phyloP scores from a whole-genome alignment of 1,139 yeast species.

The Yamadazyma jaroonii region DNA sequence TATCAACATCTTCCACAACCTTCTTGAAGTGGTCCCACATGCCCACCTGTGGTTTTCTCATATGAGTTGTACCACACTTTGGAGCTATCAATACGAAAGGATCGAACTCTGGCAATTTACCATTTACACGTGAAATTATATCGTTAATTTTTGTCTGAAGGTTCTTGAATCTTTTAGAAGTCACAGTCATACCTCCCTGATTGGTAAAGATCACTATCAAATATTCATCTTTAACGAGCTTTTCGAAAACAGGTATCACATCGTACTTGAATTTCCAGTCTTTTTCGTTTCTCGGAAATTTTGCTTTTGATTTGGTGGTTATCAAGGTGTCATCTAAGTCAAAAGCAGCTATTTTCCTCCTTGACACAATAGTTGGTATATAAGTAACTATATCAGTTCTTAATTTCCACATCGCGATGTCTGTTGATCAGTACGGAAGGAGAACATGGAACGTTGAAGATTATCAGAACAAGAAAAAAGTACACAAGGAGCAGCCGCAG shows the following conservation, averaged over 20 bases:
- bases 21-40: conserved; percentile 56
- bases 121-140: conserved; percentile 23
- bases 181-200: conserved; percentile 63
- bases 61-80: conserved; percentile 39
- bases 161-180: conserved; percentile 52
- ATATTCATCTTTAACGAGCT: conserved; percentile 23
- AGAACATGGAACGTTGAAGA: conserved; percentile 70
- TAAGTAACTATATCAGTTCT: conserved; percentile 37
- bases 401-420: conserved; percentile 22
- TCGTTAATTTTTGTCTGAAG: conserved; percentile 42
- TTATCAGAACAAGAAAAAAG: conserved; percentile 44
- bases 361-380: conserved; percentile 18
- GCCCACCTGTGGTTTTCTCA: conserved; percentile 76
- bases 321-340: conserved; percentile 78
- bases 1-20: conserved; percentile 39
- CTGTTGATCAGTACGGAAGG: conserved; percentile 54
- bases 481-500: conserved; percentile 19
- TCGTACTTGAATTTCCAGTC: conserved; percentile 65
- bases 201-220: conserved; percentile 75
- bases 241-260: too few species aligned
- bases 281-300: conserved; percentile 50
- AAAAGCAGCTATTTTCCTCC: conserved; percentile 58
- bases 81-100: conserved; percentile 66
- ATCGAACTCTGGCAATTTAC: conserved; percentile 17
- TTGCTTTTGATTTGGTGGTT: conserved; percentile 53